These are phyloP conservation scores for Gypsophila paniculata DNA, from an alignment of 179 eudicot species.

Conservation along the genomic window DNA sequence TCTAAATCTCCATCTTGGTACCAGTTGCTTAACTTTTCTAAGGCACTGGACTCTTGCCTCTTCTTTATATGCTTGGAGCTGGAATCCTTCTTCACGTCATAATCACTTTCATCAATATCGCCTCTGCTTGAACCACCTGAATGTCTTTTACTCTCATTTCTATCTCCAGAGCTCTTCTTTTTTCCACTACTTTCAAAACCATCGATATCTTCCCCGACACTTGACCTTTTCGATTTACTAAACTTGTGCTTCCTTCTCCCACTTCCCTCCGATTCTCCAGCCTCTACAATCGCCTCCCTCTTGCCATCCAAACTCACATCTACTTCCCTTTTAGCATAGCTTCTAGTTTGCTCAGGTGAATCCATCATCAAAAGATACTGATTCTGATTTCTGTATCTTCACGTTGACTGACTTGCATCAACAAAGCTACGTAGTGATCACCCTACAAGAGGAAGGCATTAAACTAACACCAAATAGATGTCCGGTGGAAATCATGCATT, in stretches of 20 bases:
- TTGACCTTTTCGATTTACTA: constrained; percentile 52
- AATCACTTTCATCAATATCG: constrained; percentile 54
- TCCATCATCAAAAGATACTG: constrained; percentile 35
- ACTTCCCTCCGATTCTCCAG: constrained; percentile 51
- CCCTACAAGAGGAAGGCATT: not conserved
- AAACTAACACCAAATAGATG: not conserved
- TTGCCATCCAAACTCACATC: constrained; percentile 39
- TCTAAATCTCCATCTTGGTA: constrained; percentile 76
- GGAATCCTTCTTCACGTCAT: constrained; percentile 49
- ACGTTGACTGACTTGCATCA: constrained; percentile 6
- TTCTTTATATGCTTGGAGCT: constrained; percentile 48
- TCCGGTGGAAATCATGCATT: not conserved
- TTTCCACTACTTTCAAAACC: constrained; percentile 57
- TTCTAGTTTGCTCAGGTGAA: constrained; percentile 47
- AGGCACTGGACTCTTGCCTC: constrained; percentile 60
- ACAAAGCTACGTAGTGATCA: constrained; percentile 1
- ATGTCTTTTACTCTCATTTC: constrained; percentile 54
- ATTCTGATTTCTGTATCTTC: constrained; percentile 7
- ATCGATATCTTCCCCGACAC: constrained; percentile 53
- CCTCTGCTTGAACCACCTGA: constrained; percentile 55
- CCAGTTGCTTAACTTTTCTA: constrained; percentile 76
- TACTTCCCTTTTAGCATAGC: constrained; percentile 33
- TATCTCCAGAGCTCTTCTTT: constrained; percentile 53
- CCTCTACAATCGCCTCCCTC: constrained; percentile 41
- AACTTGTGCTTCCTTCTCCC: constrained; percentile 59